Evolutionary conservation across 2,329 filamentous ascomycete genomes (phyloP).

Genomic region (Botryotinia calthae): DNA sequence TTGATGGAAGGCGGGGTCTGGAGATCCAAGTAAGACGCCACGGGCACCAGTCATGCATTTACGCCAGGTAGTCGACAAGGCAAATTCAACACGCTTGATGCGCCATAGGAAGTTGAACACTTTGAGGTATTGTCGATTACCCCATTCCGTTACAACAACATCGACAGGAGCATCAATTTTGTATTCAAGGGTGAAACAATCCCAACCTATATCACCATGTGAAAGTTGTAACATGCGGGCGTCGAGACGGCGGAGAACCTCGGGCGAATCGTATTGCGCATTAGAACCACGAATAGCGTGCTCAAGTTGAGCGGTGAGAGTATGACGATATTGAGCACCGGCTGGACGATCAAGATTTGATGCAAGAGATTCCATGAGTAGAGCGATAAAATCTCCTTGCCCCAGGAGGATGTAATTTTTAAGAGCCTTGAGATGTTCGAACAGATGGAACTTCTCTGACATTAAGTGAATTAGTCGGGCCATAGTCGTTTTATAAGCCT

Average conservation of each 20-base stretch:
- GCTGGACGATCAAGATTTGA: conserved; percentile 91
- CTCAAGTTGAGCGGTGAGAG: conserved; percentile 93
- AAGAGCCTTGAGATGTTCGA: conserved; percentile 84
- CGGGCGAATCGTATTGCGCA: conserved; percentile 89
- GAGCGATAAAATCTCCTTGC: conserved; percentile 93
- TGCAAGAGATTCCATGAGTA: conserved; percentile 94
- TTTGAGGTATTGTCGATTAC: conserved; percentile 93
- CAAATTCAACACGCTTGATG: conserved; percentile 96
- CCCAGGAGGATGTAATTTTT: conserved; percentile 95
- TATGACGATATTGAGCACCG: conserved; percentile 95
- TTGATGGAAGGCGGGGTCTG: conserved; percentile 64
- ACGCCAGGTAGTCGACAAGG: conserved; percentile 84
- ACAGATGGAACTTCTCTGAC: conserved; percentile 91
- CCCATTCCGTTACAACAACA: conserved; percentile 95
- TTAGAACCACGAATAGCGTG: conserved; percentile 97
- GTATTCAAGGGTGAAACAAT: conserved; percentile 98
- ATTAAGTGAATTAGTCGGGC: conserved; percentile 88
- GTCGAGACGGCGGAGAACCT: conserved; percentile 87
- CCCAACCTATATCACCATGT: conserved; percentile 97
- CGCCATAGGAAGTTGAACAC: conserved; percentile 99
- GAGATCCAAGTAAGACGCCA: conserved; percentile 75
- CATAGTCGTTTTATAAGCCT: conserved; percentile 98
- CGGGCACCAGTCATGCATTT: conserved; percentile 93
- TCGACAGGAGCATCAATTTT: conserved; percentile 96
- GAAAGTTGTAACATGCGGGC: conserved; percentile 97